These are phyloP conservation scores for Fusarium subglutinans DNA, from an alignment of 2,329 filamentous ascomycete species.

Conservation along the genomic window DNA sequence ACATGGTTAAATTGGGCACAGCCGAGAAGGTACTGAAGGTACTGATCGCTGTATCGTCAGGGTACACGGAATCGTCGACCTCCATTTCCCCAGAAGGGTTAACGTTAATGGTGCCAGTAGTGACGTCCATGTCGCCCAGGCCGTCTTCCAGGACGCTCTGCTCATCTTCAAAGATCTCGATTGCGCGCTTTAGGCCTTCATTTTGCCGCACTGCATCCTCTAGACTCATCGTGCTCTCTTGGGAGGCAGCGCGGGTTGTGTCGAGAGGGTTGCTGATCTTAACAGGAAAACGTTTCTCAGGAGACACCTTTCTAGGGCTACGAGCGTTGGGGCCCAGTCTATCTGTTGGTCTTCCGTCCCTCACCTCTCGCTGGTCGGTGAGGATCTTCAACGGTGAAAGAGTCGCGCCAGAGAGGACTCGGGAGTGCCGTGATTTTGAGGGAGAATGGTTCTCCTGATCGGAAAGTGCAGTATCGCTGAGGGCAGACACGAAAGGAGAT, in stretches of 20 bases:
- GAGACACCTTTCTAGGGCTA: conserved; percentile 59
- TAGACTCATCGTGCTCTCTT: conserved; percentile 56
- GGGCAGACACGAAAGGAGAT: conserved; percentile 42
- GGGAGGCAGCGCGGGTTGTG: conserved; percentile 25
- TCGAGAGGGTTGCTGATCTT: conserved; percentile 56
- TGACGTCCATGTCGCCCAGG: conserved; percentile 41
- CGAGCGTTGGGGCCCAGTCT: conserved; percentile 46
- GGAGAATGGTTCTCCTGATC: conserved; percentile 60
- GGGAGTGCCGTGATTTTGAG: conserved; percentile 60
- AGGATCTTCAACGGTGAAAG: conserved; percentile 68
- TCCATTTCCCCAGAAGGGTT: conserved; percentile 39
- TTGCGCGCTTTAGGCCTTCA: conserved; percentile 65
- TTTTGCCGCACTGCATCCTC: conserved; percentile 65
- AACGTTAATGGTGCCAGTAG: conserved; percentile 41
- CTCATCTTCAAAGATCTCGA: conserved; percentile 71
- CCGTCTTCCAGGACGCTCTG: conserved; percentile 42
- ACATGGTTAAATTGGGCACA: conserved; percentile 85
- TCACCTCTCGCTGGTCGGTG: conserved; percentile 46
- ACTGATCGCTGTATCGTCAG: conserved; percentile 80
- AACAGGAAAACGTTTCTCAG: conserved; percentile 69
- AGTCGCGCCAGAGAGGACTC: conserved; percentile 65
- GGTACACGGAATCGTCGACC: conserved; percentile 55
- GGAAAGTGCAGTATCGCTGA: conserved; percentile 45
- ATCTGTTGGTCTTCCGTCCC: conserved; percentile 33
- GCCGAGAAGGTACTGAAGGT: conserved; percentile 90